Evolutionary conservation across 176 grass and related monocot genomes (phyloP).

Genomic region (Oropetium thomaeum): DNA sequence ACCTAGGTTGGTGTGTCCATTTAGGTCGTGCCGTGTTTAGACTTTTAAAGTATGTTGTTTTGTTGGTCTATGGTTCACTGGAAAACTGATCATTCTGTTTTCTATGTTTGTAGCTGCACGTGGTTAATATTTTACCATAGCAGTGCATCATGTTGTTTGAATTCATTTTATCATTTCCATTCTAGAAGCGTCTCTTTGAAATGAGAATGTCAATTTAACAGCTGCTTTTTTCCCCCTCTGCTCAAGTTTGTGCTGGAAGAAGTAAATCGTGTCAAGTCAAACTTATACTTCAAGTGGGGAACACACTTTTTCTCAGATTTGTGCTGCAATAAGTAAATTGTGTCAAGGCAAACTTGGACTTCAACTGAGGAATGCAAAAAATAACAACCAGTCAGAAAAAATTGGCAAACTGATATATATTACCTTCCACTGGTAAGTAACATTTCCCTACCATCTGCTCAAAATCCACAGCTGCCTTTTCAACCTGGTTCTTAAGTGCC

Average conservation of each 20-base stretch:
- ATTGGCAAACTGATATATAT: constrained; percentile 12
- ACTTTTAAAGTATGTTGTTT: not conserved
- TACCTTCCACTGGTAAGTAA: constrained; percentile 31
- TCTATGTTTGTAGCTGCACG: not conserved
- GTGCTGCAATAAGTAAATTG: not conserved
- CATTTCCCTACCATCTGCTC: not conserved
- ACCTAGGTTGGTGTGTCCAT: not conserved
- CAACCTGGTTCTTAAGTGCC: constrained; percentile 5
- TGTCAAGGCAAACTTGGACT: constrained; percentile 9
- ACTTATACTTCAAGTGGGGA: constrained; percentile 5
- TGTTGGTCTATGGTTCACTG: not conserved
- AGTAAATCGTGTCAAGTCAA: constrained; percentile 10
- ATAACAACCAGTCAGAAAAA: constrained; percentile 18
- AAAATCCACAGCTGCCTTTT: not conserved
- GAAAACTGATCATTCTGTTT: not conserved
- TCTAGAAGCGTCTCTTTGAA: not conserved
- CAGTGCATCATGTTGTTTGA: not conserved
- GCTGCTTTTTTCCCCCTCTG: too few species aligned
- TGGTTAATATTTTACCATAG: constrained; percentile 3
- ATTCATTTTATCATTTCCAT: not conserved
- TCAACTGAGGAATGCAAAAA: constrained; percentile 35
- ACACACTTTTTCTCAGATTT: constrained; percentile 33
- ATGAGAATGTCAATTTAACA: not conserved
- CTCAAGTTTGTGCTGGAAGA: constrained; percentile 20
- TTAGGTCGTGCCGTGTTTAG: not conserved